Base-by-base conservation (phyloP, 139 green algal genomes). In the Auxenochlorella protothecoides region DNA sequence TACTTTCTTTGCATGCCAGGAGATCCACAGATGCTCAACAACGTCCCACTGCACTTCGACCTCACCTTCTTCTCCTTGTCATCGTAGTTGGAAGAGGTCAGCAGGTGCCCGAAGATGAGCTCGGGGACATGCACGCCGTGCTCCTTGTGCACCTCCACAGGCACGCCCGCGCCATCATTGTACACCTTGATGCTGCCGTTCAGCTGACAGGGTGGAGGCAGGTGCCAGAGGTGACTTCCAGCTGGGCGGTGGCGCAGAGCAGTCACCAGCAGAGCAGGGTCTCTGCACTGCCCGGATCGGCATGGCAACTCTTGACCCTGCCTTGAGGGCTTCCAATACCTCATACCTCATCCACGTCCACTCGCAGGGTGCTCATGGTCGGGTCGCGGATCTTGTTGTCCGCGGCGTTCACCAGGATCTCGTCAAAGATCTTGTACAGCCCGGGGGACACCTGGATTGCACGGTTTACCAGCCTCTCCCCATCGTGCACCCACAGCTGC, bases 391-490 rank as follows among this genome's bases (percentile, higher is more conserved):
- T 91, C 76, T 98, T 99, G 88, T 99, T 97, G 86, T 99, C 95
- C 2, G 92, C 91, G 3, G 95, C 95, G 76, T 99, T 99, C 44
- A 99, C 95, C 53, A 99, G 75, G 69, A 99, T 98, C 83, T 99
- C 95, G 74, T 99, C 95, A 79, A 99, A 99, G 70, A 99, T 99
- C 77, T 99, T 99, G 89, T 97, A 99, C n/a, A 99, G 82, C 8
- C 92, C 95, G 13, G 95, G 95, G 3, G 90, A 90, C 55, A 86
- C 96, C 6, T 72, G 81, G 57, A 98, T 74, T n/a, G 80, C 70
- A 15, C 79, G 81, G 12, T 80, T 72, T 27, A 85, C 82, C 75
- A 97, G 83, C 12, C 53, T 15, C 55, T 87, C 82, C 6, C 87
- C 91, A 65, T 97, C 89, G 66, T 96, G 90, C 53, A 99, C 90